Evolutionary conservation across 73 alveolate species (phyloP), one percentile per base, ranked within the genome.

Genomic region (Chromera velia): DNA sequence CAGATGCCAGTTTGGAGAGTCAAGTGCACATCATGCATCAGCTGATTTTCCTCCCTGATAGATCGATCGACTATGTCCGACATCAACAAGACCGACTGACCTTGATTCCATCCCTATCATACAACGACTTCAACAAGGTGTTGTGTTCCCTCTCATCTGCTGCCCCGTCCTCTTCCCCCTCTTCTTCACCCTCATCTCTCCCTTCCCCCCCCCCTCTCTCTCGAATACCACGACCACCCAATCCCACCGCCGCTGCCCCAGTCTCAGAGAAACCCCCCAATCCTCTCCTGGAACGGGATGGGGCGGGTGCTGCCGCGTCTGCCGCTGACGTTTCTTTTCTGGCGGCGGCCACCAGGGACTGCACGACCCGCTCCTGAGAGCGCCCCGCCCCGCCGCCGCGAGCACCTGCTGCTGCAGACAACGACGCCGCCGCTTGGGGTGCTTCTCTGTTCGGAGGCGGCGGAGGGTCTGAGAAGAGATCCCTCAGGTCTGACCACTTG

Each of bases 391-490:
- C 55, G 55, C 4, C 4, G 55, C 55, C 55, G 22, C 22, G 55
- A 13, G 55, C 22, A 4, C 22, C 22, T 13, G 55, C 22, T 7
- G 55, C 22, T 13, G 13, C 13, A 40, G 4, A 4, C 22, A 40
- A 40, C 55, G 13, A 40, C 55, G 55, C 13, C 55, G 4, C 22
- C 4, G 55, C 22, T 40, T 40, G 4, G 22, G 4, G 22, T 40
- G 22, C 13, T 40, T 40, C 22, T 40, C 55, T 47, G 33, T 79
- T 79, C 19, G 85, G 80, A 0, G 85, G 80, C 0, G 85, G 85
- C n/a, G 86, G 55, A 6, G 91, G 91, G 33, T 78, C 78, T 46
- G 80, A 88, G 29, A 89, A 85, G 26, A 85, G 82, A 73, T 89
- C 92, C 77, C 81, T 47, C 71, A 89, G 73, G 63, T 68, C 82